Conservation (phyloP, 2,329 filamentous ascomycete species). For the Aureobasidium uvarum region DNA sequence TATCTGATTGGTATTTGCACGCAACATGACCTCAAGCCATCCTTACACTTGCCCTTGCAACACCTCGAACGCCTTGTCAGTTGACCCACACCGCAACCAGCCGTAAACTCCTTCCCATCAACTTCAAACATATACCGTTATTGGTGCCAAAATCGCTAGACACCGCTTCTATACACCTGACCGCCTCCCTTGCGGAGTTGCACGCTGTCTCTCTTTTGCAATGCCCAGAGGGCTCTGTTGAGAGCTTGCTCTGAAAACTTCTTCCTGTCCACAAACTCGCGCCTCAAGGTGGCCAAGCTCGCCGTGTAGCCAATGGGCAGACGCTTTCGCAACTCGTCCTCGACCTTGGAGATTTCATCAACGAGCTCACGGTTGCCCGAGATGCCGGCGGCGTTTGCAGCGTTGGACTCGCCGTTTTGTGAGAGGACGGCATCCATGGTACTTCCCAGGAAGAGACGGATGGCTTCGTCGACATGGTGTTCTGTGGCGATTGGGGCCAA, state of each 20-base stretch:
- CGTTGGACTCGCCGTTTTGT: conserved; percentile 36
- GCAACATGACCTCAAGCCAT: neutral
- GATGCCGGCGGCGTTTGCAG: conserved; percentile 76
- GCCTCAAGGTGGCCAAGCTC: conserved; percentile 76
- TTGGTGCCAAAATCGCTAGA: neutral
- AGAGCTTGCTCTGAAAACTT: conserved; percentile 85
- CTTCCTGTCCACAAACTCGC: conserved; percentile 89
- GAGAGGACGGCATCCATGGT: conserved; percentile 88
- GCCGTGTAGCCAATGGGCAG: conserved; percentile 96
- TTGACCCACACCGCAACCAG: neutral
- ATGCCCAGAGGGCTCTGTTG: conserved; percentile 76
- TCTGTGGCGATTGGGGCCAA: conserved; percentile 85
- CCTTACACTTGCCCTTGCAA: too few relatives aligned
- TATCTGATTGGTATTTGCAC: conserved; percentile 11
- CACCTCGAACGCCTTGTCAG: neutral
- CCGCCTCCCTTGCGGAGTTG: conserved; percentile 74
- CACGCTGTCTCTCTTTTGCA: conserved; percentile 84
- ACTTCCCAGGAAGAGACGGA: conserved; percentile 89
- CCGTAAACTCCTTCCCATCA: neutral
- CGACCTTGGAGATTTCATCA: conserved; percentile 82
- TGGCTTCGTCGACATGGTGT: conserved; percentile 93
- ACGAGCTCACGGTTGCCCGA: conserved; percentile 80
- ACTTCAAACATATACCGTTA: neutral
- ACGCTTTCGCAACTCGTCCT: conserved; percentile 77
- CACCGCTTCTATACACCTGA: conserved; percentile 61